Evolutionary conservation across 2,329 filamentous ascomycete species (phyloP), one percentile per base, ranked within the genome.

Genomic region (Acarospora socialis): DNA sequence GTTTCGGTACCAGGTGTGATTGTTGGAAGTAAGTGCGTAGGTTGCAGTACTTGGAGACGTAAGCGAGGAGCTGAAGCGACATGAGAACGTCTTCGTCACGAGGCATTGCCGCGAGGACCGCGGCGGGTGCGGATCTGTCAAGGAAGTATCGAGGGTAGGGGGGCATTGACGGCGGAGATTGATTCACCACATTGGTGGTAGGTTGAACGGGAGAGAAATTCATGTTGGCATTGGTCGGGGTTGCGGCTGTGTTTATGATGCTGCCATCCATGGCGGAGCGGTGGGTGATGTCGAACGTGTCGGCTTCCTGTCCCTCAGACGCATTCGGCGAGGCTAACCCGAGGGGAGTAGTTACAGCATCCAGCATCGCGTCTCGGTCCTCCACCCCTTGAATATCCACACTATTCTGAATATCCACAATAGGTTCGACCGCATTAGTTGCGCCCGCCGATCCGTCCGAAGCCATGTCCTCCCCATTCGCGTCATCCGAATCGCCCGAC

Each of bases 21-120:
- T 80, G 72, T 51, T 98, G 90, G 54, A 98, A 98, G 55, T 94
- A 98, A 4, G 82, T 78, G 12, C 90, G 75, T 18, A 98, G 70
- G 46, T 92, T 92, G 65, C 90, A 95, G 59, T 98, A 98, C 56
- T 98, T 98, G 15, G 86, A 94, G 35, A 98, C 87, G 53, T 98
- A 98, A 10, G 90, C 90, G 27, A 98, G 70, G 13, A 98, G 71
- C 56, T 98, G 90, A 21, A 98, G 68, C 4, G 90, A 94, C 87
- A 98, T 94, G 41, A 98, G 66, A 2, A 98, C 90, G 48, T 98
- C 90, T 55, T 98, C 90, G 47, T 98, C 90, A 30, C 90, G 75
- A 7, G 90, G 90, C 80, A 95, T 92, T 7, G 84, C 79, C 17
- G 86, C 81, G 19, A 93, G 63, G 46, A 92, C 77, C 44, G 78